Evolutionary conservation across 495 filamentous ascomycete genomes (phyloP).

Genomic region (Aspergillus mulundensis): DNA sequence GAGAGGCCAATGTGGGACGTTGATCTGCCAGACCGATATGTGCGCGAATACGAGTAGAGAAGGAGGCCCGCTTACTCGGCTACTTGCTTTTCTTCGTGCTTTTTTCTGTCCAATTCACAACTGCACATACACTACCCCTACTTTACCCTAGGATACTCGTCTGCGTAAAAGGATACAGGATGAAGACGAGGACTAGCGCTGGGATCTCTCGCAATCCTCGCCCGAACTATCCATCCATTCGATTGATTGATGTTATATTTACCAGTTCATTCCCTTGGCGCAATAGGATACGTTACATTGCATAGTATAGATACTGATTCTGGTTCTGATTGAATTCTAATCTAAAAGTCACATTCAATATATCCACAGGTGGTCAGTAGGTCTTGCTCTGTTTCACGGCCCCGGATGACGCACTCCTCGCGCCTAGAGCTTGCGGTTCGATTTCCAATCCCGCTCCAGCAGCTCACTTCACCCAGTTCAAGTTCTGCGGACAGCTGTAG

Average conservation of each 20-base stretch:
- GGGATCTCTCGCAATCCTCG: background rate
- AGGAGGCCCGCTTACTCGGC: too few relatives aligned
- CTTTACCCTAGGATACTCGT: too few relatives aligned
- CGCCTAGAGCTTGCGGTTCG: too few relatives aligned
- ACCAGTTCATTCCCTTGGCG: slow-evolving; percentile 8
- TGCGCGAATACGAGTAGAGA: slow-evolving; percentile 59
- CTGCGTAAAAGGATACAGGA: background rate
- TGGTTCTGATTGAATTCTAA: background rate
- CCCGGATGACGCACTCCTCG: too few relatives aligned
- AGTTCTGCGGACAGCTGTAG: too few relatives aligned
- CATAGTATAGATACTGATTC: slow-evolving; percentile 5
- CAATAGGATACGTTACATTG: slow-evolving; percentile 8
- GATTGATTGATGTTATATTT: background rate
- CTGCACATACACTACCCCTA: background rate
- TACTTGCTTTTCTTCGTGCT: background rate
- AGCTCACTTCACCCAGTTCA: too few relatives aligned
- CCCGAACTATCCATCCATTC: background rate
- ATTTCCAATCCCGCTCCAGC: too few relatives aligned
- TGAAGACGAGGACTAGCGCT: background rate
- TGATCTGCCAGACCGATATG: slow-evolving; percentile 70
- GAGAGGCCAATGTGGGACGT: slow-evolving; percentile 85
- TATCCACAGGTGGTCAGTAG: background rate
- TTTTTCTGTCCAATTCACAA: background rate
- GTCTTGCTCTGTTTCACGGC: background rate
- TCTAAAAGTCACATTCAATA: background rate